Percentiles rank a stretch among this genome's conserved stretches.
Evolutionary conservation across 2,329 filamentous ascomycete genomes (phyloP).

Genomic region (Aspergillus fructus): DNA sequence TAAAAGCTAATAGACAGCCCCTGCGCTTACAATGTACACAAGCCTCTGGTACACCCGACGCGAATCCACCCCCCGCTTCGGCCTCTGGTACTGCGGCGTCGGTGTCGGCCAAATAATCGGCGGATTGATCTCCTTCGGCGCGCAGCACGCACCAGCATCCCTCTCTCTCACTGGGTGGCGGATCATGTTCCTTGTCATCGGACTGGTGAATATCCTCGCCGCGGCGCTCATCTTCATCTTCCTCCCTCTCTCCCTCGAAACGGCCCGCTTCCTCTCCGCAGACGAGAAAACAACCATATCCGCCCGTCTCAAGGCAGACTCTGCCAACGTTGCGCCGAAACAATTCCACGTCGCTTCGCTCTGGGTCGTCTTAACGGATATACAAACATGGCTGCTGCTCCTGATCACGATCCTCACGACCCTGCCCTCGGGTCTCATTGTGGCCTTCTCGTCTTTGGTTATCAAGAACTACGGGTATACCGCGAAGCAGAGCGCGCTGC

Average conservation of each 20-base stretch:
- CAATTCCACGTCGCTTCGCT: slow-evolving; percentile 25
- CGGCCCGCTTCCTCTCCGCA: slow-evolving; percentile 24
- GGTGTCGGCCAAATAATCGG: slow-evolving; percentile 31
- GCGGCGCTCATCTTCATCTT: slow-evolving; percentile 21
- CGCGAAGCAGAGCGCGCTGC: slow-evolving; percentile 41
- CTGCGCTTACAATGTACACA: slow-evolving; percentile 27
- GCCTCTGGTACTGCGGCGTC: slow-evolving; percentile 31
- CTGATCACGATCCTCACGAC: slow-evolving; percentile 34
- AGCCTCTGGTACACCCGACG: slow-evolving; percentile 29
- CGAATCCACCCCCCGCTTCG: slow-evolving; percentile 28
- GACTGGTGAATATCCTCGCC: slow-evolving; percentile 24
- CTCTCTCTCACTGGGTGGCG: slow-evolving; percentile 26
- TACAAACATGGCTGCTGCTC: slow-evolving; percentile 24
- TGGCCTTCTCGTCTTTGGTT: slow-evolving; percentile 46
- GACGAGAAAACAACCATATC: slow-evolving; percentile 19
- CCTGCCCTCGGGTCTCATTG: slow-evolving; percentile 47
- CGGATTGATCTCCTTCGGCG: slow-evolving; percentile 28
- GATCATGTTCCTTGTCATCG: slow-evolving; percentile 31
- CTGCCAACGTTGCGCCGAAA: slow-evolving; percentile 21
- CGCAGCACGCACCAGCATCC: slow-evolving; percentile 24
- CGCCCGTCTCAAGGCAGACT: slow-evolving; percentile 19
- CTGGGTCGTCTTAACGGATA: slow-evolving; percentile 18
- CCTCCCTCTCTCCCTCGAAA: slow-evolving; percentile 21
- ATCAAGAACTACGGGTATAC: slow-evolving; percentile 45
- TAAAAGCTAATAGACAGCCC: slow-evolving; percentile 12